phyloP scores from a whole-genome alignment of 176 grass and related monocot genomes.

The Cymbopogon citratus region DNA sequence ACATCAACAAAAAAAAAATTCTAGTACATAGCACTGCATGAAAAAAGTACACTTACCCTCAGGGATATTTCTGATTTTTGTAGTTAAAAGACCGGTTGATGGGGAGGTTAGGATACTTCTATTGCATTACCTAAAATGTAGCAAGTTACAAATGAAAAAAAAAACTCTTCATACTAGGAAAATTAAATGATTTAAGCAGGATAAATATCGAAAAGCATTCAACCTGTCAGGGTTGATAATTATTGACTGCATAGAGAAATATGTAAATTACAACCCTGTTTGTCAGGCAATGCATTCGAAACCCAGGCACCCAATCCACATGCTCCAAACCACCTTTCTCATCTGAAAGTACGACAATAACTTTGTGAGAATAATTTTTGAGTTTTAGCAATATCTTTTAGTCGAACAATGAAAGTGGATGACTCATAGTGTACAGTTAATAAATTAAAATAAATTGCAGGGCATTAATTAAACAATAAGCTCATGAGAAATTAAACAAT shows the following conservation, averaged over 20 bases:
- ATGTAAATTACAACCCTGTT: neutral
- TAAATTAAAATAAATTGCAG: no score
- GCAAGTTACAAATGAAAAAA: neutral
- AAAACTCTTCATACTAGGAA: neutral
- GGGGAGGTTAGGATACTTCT: no score
- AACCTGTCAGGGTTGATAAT: neutral
- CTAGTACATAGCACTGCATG: no score
- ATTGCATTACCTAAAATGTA: no score
- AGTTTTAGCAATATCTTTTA: neutral
- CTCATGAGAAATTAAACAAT: neutral
- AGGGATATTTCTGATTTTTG: no score
- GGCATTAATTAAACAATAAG: no score
- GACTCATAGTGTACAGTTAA: no score
- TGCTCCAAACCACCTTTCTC: slow-evolving; percentile 45
- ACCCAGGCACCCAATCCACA: slow-evolving; percentile 67
- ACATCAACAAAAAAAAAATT: no score
- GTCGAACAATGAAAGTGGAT: neutral
- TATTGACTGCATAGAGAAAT: neutral
- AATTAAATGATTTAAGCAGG: neutral
- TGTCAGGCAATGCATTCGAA: slow-evolving; percentile 54
- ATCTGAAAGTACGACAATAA: slow-evolving; percentile 30
- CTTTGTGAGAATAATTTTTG: neutral
- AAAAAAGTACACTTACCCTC: no score
- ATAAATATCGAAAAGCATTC: neutral
- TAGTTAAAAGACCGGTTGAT: neutral